Percentiles rank a stretch among this genome's conserved stretches.
Conservation (phyloP, 2,329 filamentous ascomycete genomes). For the Cadophora luteo-olivacea region DNA sequence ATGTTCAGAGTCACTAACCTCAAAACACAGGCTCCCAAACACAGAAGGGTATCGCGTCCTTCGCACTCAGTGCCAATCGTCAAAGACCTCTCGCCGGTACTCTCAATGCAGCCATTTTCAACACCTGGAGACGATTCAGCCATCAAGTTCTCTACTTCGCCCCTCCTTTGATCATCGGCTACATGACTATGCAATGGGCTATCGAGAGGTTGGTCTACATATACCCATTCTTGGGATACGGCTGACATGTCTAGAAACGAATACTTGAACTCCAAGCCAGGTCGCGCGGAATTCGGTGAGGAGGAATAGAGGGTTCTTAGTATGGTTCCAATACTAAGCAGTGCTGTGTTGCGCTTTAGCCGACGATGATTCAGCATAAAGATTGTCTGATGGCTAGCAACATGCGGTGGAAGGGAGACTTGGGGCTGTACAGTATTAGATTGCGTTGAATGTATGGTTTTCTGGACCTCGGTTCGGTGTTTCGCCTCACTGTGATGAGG, state of each 20-base stretch:
- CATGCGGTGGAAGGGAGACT: slow-evolving; percentile 25
- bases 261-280: slow-evolving; percentile 81
- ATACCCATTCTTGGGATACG: not conserved
- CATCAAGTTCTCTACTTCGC: slow-evolving; percentile 88
- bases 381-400: slow-evolving; percentile 26
- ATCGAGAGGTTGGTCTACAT: slow-evolving; percentile 75
- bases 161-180: slow-evolving; percentile 78
- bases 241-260: slow-evolving; percentile 64
- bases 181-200: slow-evolving; percentile 89
- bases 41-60: slow-evolving; percentile 71
- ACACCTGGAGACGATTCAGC: slow-evolving; percentile 87
- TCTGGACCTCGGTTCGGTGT: not conserved
- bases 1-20: slow-evolving; percentile 36
- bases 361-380: slow-evolving; percentile 30
- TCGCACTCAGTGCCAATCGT: slow-evolving; percentile 84
- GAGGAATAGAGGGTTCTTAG: slow-evolving; percentile 39
- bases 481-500: not conserved
- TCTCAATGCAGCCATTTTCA: slow-evolving; percentile 87
- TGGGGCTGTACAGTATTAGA: slow-evolving; percentile 42
- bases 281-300: slow-evolving; percentile 60
- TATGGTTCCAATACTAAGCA: slow-evolving; percentile 32
- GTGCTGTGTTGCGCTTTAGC: slow-evolving; percentile 40
- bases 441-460: slow-evolving; percentile 34
- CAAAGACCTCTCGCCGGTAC: slow-evolving; percentile 86
- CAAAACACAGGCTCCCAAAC: slow-evolving; percentile 56